phyloP scores from a whole-genome alignment of 208 protist species.

The Porcisia deanei region DNA sequence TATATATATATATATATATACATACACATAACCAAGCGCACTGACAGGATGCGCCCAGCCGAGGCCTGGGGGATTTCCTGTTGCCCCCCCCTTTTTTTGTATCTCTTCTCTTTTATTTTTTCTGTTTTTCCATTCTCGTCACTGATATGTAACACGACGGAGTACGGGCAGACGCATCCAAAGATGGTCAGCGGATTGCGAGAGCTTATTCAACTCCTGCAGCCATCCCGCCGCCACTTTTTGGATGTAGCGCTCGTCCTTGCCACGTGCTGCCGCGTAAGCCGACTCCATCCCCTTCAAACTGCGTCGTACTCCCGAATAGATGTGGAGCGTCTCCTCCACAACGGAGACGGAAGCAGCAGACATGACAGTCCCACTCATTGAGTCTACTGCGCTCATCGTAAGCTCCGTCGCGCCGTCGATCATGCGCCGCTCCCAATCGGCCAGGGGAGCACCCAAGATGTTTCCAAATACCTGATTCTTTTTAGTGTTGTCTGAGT shows the following conservation, averaged over 20 bases:
- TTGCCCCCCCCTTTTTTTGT: background rate
- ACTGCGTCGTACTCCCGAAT: constrained; percentile 28
- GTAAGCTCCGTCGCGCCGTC: constrained; percentile 48
- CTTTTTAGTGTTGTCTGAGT: background rate
- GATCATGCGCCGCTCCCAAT: constrained; percentile 59
- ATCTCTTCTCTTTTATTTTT: background rate
- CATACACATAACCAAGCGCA: too few relatives aligned
- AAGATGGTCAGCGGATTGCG: constrained; percentile 37
- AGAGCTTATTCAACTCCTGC: constrained; percentile 34
- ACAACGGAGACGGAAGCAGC: constrained; percentile 49
- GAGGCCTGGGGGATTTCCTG: too few relatives aligned
- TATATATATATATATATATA: too few relatives aligned
- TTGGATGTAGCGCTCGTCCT: constrained; percentile 16
- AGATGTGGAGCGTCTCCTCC: constrained; percentile 52
- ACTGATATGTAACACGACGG: constrained; percentile 36
- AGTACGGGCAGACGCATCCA: constrained; percentile 41
- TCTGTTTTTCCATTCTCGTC: background rate
- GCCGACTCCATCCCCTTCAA: constrained; percentile 11
- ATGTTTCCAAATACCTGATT: background rate
- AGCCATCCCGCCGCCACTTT: constrained; percentile 20
- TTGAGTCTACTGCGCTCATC: constrained; percentile 63
- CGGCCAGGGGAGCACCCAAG: constrained; percentile 8
- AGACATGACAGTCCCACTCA: constrained; percentile 50
- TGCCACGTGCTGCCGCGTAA: constrained; percentile 2
- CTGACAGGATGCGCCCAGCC: too few relatives aligned